A percentile compares a stretch with the other conserved stretches of the same genome.
These are phyloP conservation scores for Aspergillus pseudoglaucus DNA, from an alignment of 2,329 filamentous ascomycete genomes.

Conservation along the genomic window DNA sequence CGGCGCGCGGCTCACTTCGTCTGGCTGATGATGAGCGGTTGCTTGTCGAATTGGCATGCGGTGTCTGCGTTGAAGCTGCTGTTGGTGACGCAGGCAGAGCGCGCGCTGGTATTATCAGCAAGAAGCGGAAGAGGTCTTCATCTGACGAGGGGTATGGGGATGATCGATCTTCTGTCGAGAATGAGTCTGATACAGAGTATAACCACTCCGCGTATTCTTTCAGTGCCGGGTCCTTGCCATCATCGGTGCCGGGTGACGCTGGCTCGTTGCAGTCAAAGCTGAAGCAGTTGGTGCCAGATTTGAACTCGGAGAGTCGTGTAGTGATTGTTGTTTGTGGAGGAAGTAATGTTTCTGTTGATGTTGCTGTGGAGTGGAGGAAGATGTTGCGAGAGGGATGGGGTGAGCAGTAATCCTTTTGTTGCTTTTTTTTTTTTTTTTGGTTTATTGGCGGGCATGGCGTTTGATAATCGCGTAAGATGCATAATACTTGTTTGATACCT, in stretches of 20 bases:
- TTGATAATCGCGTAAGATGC: not conserved
- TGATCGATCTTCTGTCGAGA: slow-evolving; percentile 25
- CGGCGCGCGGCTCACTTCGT: slow-evolving; percentile 66
- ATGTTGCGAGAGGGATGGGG: slow-evolving; percentile 36
- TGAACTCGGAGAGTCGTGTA: slow-evolving; percentile 62
- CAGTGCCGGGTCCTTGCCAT: not conserved
- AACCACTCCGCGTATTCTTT: not conserved
- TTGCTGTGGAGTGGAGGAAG: slow-evolving; percentile 54
- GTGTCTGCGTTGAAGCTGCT: slow-evolving; percentile 61
- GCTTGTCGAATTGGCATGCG: slow-evolving; percentile 78
- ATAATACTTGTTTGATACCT: no score
- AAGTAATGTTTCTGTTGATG: slow-evolving; percentile 57
- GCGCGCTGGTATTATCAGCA: slow-evolving; percentile 6
- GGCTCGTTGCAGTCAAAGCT: slow-evolving; percentile 39
- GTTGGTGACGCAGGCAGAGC: slow-evolving; percentile 25
- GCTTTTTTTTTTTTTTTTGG: not conserved
- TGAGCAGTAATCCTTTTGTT: not conserved
- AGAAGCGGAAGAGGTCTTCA: slow-evolving; percentile 24
- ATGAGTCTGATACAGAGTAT: slow-evolving; percentile 8
- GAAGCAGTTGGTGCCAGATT: slow-evolving; percentile 55
- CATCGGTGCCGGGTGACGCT: slow-evolving; percentile 5
- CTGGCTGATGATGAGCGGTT: slow-evolving; percentile 77
- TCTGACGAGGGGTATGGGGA: slow-evolving; percentile 31
- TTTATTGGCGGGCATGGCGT: not conserved
- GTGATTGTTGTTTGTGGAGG: slow-evolving; percentile 84